A percentile compares a stretch with the other conserved stretches of the same genome.
Evolutionary conservation across 169 alveolate species (phyloP).

Genomic region (Plasmodium chabaudi): DNA sequence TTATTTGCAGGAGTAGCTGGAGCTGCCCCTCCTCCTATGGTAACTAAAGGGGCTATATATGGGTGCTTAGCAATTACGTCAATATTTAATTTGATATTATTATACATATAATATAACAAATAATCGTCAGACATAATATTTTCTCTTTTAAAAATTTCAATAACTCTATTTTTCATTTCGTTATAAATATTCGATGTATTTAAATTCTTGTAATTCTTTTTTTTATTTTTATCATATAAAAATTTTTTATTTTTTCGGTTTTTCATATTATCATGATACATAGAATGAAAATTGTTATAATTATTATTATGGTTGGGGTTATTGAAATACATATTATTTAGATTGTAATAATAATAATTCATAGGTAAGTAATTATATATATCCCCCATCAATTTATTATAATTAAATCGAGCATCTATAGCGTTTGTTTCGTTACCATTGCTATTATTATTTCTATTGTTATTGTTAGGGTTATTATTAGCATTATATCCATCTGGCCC

Average conservation of each 20-base stretch:
- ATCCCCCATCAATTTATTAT: constrained; percentile 39
- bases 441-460: background rate
- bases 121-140: constrained; percentile 75
- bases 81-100: constrained; percentile 52
- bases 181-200: constrained; percentile 38
- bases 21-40: no score
- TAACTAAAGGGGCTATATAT: constrained; percentile 41
- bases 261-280: constrained; percentile 33
- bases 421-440: no score
- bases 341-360: constrained; percentile 64
- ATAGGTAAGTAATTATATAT: constrained; percentile 60
- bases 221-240: constrained; percentile 49
- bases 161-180: constrained; percentile 63
- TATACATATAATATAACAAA: constrained; percentile 64
- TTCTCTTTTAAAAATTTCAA: constrained; percentile 71
- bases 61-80: constrained; percentile 72
- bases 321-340: constrained; percentile 20
- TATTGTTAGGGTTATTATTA: constrained; percentile 14
- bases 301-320: background rate
- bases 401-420: constrained; percentile 42
- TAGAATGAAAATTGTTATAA: constrained; percentile 2
- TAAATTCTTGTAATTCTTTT: constrained; percentile 59
- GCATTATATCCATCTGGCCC: constrained; percentile 9
- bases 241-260: constrained; percentile 41
- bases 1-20: no score